These are phyloP conservation scores for Aspergillus clavatus DNA, from an alignment of 2,329 filamentous ascomycete species.

Conservation along the genomic window DNA sequence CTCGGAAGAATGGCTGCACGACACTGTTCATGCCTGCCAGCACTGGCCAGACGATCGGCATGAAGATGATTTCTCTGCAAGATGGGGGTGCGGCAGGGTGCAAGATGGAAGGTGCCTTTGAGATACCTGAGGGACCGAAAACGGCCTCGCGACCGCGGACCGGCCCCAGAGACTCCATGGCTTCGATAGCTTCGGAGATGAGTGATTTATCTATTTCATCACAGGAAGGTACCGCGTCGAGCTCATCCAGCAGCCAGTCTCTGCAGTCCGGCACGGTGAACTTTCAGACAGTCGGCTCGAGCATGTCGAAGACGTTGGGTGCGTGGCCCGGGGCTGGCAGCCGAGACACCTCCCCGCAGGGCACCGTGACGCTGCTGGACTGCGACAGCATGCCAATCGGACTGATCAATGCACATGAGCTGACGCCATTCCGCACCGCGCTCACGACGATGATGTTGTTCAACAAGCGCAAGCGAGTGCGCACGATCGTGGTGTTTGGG, in stretches of 20 bases:
- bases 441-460: constrained; percentile 58
- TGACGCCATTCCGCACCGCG: constrained; percentile 66
- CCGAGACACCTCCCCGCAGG: constrained; percentile 48
- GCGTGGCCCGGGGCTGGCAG: constrained; percentile 33
- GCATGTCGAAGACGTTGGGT: constrained; percentile 26
- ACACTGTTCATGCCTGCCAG: constrained; percentile 65
- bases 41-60: constrained; percentile 55
- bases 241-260: constrained; percentile 26
- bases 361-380: constrained; percentile 58
- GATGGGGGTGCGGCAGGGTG: constrained; percentile 29
- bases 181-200: constrained; percentile 32
- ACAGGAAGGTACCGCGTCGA: constrained; percentile 16
- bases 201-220: constrained; percentile 36
- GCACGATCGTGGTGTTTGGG: constrained; percentile 78
- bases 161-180: constrained; percentile 27
- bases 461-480: constrained; percentile 63
- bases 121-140: constrained; percentile 14
- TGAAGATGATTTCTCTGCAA: constrained; percentile 60
- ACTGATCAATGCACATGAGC: constrained; percentile 61
- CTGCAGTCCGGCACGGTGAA: constrained; percentile 29
- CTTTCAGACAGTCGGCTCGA: constrained; percentile 23
- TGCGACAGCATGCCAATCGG: constrained; percentile 54
- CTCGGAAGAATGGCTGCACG: constrained; percentile 56
- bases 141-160: constrained; percentile 13
- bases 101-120: constrained; percentile 29